Percentiles rank a stretch among this genome's conserved stretches.
These are phyloP conservation scores for Botrytis sinoallii DNA, from an alignment of 2,329 filamentous ascomycete genomes.

Conservation along the genomic window DNA sequence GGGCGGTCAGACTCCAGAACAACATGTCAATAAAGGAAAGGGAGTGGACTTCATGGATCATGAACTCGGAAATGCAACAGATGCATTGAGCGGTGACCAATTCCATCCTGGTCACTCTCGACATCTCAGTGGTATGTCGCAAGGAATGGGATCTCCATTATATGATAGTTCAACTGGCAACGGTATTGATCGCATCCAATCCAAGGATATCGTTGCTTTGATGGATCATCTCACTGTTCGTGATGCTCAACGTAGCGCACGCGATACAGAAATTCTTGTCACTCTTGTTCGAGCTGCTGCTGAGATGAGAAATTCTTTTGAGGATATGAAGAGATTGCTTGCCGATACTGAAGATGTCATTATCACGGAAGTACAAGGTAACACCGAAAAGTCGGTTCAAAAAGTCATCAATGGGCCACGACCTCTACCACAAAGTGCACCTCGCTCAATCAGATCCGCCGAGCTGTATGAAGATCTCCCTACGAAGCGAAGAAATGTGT, in stretches of 20 bases:
- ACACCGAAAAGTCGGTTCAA: slow-evolving; percentile 81
- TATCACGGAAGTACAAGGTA: slow-evolving; percentile 80
- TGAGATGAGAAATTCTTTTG: slow-evolving; percentile 95
- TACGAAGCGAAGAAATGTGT: slow-evolving; percentile 87
- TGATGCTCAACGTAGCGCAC: slow-evolving; percentile 91
- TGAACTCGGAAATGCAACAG: slow-evolving; percentile 49
- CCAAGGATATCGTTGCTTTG: slow-evolving; percentile 91
- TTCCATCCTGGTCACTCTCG: slow-evolving; percentile 63
- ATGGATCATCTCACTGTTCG: slow-evolving; percentile 99
- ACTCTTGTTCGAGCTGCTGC: slow-evolving; percentile 90
- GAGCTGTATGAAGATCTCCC: slow-evolving; percentile 54
- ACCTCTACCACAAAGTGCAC: slow-evolving; percentile 65
- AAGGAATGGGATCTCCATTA: slow-evolving; percentile 83
- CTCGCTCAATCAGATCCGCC: slow-evolving; percentile 47
- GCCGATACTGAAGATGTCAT: slow-evolving; percentile 87
- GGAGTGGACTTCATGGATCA: slow-evolving; percentile 50
- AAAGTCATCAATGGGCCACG: slow-evolving; percentile 82
- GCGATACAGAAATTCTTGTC: slow-evolving; percentile 94
- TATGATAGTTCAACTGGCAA: slow-evolving; percentile 87
- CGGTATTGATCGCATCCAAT: slow-evolving; percentile 88
- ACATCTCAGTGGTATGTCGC: slow-evolving; percentile 83
- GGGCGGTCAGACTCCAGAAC: slow-evolving; percentile 46
- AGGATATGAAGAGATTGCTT: slow-evolving; percentile 90
- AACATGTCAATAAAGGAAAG: slow-evolving; percentile 40
- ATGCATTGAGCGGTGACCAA: slow-evolving; percentile 55